Evolutionary conservation across 2,329 filamentous ascomycete species (phyloP), one percentile per base, ranked within the genome.

Genomic region (Monilinia fructicola): DNA sequence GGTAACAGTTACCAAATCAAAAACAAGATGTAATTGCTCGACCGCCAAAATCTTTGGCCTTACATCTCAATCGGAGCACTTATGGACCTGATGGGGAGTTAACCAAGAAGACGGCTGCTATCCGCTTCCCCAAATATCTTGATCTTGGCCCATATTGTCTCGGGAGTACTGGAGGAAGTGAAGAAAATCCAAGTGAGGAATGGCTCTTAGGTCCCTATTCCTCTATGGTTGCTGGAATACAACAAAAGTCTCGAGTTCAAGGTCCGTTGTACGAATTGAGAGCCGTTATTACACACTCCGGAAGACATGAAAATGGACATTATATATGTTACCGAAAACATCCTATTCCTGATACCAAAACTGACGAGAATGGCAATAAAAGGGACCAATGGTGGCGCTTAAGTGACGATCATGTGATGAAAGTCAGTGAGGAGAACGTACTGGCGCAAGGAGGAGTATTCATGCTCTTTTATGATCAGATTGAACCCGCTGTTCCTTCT

Each of bases 401-500:
- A 38, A 98, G 94, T 76, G 94, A 98, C 73, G 91, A 97, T 68
- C 88, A 90, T 69, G 93, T 98, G 10, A 86, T 83, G 68, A 83
- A 85, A 70, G 90, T 93, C 31, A 85, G 85, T 26, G 91, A 97
- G 76, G 83, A 88, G 14, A 84, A 85, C 38, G 91, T 96, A 0
- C 80, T 95, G 61, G 83, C 82, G 2, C 89, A 96, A 72, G 88
- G 75, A 42, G 92, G 92, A 1, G 94, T 93, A 0, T 98, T 98
- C 76, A 98, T 99, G 94, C 84, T 98, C 0, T 98, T 98, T 77
- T 99, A 98, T 77, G 94, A 99, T 76, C 86, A 85, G 56, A 80
- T 90, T 31, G 87, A 90, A 67, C 77, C 82, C 3, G 70, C 72
- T 26, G 31, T 53, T 14, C 61, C 59, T 38, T 23, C 21, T 26